Percentiles rank a stretch among this genome's conserved stretches.
These are phyloP conservation scores for Trichoderma breve DNA, from an alignment of 2,329 filamentous ascomycete species.

Conservation along the genomic window DNA sequence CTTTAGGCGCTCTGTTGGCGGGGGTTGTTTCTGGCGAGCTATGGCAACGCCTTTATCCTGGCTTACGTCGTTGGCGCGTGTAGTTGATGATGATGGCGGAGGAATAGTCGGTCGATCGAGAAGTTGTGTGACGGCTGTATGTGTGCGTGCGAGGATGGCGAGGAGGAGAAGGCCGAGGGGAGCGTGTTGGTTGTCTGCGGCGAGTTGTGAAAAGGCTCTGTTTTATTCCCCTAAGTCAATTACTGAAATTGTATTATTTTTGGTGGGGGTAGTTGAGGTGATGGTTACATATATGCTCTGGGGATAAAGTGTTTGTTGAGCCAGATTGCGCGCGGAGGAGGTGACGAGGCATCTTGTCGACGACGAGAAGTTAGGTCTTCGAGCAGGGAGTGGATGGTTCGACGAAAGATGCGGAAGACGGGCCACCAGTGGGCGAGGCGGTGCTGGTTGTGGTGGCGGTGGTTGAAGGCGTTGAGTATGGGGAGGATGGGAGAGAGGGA, in stretches of 20 bases:
- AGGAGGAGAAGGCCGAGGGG: slow-evolving; percentile 68
- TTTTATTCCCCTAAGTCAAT: neutral
- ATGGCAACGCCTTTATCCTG: slow-evolving; percentile 32
- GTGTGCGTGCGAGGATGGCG: slow-evolving; percentile 59
- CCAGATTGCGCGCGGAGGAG: slow-evolving; percentile 28
- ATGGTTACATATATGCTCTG: slow-evolving; percentile 36
- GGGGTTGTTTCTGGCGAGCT: slow-evolving; percentile 27
- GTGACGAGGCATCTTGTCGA: neutral
- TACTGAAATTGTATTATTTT: neutral
- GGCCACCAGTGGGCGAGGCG: slow-evolving; percentile 76
- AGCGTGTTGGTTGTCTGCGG: slow-evolving; percentile 71
- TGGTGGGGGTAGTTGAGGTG: neutral
- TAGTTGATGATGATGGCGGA: neutral
- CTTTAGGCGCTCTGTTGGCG: neutral
- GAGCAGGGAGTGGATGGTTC: slow-evolving; percentile 57
- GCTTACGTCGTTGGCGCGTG: neutral
- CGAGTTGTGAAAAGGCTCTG: slow-evolving; percentile 65
- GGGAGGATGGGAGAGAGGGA: slow-evolving; percentile 43
- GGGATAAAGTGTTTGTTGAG: slow-evolving; percentile 34
- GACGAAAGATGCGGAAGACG: slow-evolving; percentile 69
- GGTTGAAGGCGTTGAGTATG: slow-evolving; percentile 70
- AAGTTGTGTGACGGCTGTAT: slow-evolving; percentile 43
- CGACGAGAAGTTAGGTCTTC: slow-evolving; percentile 23
- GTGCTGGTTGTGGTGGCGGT: slow-evolving; percentile 92
- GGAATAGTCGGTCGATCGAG: slow-evolving; percentile 22